Evolutionary conservation across 257 asterid species (phyloP).

Genomic region (Primulina tabacum): DNA sequence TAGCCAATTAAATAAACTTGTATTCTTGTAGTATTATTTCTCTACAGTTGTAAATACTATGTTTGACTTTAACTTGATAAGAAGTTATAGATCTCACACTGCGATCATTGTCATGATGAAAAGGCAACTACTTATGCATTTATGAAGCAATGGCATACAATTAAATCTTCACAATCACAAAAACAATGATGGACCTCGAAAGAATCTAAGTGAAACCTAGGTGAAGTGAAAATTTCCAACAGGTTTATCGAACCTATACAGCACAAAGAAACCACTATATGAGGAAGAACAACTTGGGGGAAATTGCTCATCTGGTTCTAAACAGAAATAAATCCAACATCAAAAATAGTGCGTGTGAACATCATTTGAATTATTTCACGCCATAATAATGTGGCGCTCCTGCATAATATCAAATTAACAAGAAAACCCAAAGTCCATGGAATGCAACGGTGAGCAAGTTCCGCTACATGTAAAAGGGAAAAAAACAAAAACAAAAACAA

Average conservation of each 20-base stretch:
- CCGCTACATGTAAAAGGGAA: background rate
- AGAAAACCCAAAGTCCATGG: background rate
- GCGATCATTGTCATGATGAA: background rate
- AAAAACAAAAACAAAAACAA: too few species aligned
- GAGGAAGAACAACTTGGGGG: slow-evolving; percentile 5
- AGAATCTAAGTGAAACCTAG: background rate
- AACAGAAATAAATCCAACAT: background rate
- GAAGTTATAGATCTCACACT: background rate
- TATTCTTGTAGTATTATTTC: background rate
- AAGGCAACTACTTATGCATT: background rate
- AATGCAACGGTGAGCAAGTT: background rate
- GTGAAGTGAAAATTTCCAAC: background rate
- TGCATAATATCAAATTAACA: background rate
- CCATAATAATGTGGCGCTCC: background rate
- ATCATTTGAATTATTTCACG: background rate
- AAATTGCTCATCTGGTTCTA: slow-evolving; percentile 3
- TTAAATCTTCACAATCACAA: background rate
- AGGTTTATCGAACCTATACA: background rate
- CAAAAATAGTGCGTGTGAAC: background rate
- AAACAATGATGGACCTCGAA: background rate
- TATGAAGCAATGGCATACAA: background rate
- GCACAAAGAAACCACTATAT: background rate
- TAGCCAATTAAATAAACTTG: background rate
- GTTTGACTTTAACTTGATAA: background rate
- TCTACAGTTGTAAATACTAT: background rate